A percentile compares a stretch with the other conserved stretches of the same genome.
phyloP scores from a whole-genome alignment of 495 filamentous ascomycete genomes.

The Letharia columbiana region DNA sequence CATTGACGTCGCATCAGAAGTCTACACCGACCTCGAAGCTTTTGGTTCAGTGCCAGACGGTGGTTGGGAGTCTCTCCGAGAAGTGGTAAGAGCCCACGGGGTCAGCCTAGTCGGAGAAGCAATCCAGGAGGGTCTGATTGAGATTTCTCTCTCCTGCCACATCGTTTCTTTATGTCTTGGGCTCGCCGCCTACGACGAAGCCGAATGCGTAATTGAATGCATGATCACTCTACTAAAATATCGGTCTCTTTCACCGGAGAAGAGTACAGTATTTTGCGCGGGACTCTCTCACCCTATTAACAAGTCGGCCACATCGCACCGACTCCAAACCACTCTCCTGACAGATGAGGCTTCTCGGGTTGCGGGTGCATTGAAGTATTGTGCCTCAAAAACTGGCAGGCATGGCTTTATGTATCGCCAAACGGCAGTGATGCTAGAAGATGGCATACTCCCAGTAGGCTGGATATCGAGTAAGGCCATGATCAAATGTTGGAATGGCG shows the following conservation, averaged over 20 bases:
- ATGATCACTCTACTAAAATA: conserved; percentile 3
- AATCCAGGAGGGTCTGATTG: conserved; percentile 40
- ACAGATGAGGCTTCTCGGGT: not conserved
- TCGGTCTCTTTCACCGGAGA: not conserved
- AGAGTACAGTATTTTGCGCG: not conserved
- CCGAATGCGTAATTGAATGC: conserved; percentile 18
- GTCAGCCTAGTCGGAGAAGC: conserved; percentile 49
- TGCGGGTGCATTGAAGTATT: conserved; percentile 26
- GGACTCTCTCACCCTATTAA: conserved; percentile 30
- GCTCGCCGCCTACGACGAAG: conserved; percentile 21
- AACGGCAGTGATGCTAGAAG: conserved; percentile 34
- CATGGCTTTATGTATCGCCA: conserved; percentile 35
- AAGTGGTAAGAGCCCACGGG: conserved; percentile 61
- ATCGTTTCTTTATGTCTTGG: conserved; percentile 12
- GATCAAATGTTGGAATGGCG: conserved; percentile 38
- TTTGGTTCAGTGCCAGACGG: conserved; percentile 41
- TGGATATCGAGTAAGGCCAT: conserved; percentile 43
- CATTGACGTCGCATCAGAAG: conserved; percentile 31
- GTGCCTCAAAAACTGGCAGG: conserved; percentile 22
- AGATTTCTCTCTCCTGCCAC: conserved; percentile 23
- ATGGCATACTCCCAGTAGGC: conserved; percentile 35
- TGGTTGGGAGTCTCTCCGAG: conserved; percentile 59
- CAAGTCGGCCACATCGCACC: not conserved
- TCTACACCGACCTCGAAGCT: conserved; percentile 61
- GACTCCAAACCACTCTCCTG: not conserved